Base-by-base conservation (phyloP, 805 yeast species). In the Scheffersomyces amazonensis region DNA sequence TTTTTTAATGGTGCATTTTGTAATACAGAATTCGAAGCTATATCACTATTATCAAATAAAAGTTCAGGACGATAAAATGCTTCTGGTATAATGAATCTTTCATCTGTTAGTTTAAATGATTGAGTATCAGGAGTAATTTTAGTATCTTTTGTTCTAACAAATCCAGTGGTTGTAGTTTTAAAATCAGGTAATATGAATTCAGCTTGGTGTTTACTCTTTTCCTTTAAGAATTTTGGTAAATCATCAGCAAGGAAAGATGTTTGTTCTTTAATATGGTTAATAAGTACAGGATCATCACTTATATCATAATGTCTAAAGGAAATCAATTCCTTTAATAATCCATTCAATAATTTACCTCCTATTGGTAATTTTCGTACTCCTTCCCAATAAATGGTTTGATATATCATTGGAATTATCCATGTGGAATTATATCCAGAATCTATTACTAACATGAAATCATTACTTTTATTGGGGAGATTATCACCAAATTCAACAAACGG, bases 221-320 rank as follows among this genome's bases (percentile, higher is more conserved):
- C 44, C 28, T 69, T 64, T 35, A 83, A 54, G 16, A 79, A 75
- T 16, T 55, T 49, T 16, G 59, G 63, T 50, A 80, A 87, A 49
- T 85, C 78, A 16, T 49, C 44, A 3, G 33, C 12, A n/a, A 87
- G 77, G 66, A 77, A 80, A 58, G 87, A 74, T 25, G 91, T 66
- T 42, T 75, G 69, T 53, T 90, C 96, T 53, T 93, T 93, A 47
- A 95, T 85, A 34, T 84, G 81, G 54, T 89, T 87, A 34, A 93
- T 81, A 33, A 93, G 63, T 2, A 85, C 69, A 0, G 96, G 83
- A 60, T 95, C 99, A 43, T 93, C 96, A 55, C 87, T 81, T 48
- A 93, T 89, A 53, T 93, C 91, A 58, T 90, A 93, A 64, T 93
- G 93, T 37, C 97, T 71, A 54, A 85, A 93, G 2, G 96, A 87